phyloP scores from a whole-genome alignment of 495 filamentous ascomycete genomes.

The Hypoxylon lienhwacheense region DNA sequence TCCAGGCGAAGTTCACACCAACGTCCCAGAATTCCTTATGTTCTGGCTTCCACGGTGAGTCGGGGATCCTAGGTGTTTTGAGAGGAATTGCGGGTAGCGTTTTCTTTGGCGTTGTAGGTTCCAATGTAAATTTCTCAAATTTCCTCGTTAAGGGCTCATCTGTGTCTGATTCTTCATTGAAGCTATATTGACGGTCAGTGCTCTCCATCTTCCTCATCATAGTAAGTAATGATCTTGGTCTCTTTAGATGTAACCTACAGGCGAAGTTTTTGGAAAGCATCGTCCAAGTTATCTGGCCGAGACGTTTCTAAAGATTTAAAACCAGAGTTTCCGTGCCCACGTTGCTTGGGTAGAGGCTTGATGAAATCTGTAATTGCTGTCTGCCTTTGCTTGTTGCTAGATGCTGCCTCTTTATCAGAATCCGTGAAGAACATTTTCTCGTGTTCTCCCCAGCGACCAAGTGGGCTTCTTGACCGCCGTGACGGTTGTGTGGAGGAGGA shows the following conservation, averaged over 20 bases:
- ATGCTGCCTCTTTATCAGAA: conserved; percentile 17
- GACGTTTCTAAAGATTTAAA: conserved; percentile 13
- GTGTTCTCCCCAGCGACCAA: conserved; percentile 16
- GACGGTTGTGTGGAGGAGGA: conserved; percentile 12
- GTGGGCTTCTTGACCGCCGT: conserved; percentile 23
- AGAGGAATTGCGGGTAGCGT: conserved; percentile 41
- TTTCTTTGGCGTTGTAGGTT: conserved; percentile 37
- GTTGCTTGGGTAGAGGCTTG: conserved; percentile 17
- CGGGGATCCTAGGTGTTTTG: conserved; percentile 45
- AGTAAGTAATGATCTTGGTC: not conserved
- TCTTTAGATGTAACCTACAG: conserved; percentile 25
- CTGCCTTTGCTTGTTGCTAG: conserved; percentile 9
- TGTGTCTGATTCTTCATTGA: conserved; percentile 30
- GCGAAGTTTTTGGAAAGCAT: conserved; percentile 37
- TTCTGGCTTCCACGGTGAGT: conserved; percentile 60
- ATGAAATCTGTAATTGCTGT: conserved; percentile 11
- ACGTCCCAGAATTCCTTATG: conserved; percentile 82
- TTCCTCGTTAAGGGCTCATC: conserved; percentile 10
- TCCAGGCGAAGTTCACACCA: conserved; percentile 76
- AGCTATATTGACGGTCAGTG: conserved; percentile 26
- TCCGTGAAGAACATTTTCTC: conserved; percentile 23
- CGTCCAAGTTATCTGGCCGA: conserved; percentile 27
- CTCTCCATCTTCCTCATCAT: not conserved
- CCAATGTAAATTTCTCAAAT: conserved; percentile 29
- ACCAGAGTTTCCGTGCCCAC: not conserved